Percentiles rank a stretch among this genome's conserved stretches.
Evolutionary conservation across 2,329 filamentous ascomycete species (phyloP).

Genomic region (Zasmidium angulare): DNA sequence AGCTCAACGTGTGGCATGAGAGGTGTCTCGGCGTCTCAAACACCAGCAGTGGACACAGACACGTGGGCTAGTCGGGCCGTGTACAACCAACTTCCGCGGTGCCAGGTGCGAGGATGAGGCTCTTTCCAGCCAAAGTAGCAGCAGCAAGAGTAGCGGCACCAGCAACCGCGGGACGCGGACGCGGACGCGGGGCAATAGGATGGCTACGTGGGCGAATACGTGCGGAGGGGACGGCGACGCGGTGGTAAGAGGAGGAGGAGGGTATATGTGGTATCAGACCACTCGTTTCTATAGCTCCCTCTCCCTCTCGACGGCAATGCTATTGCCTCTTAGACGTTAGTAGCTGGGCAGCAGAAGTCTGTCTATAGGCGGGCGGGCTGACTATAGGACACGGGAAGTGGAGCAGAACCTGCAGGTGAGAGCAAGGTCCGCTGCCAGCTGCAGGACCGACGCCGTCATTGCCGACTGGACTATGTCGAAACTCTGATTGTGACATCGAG

Average conservation of each 20-base stretch:
- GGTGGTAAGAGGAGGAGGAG: too few species aligned
- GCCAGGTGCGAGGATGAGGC: too few species aligned
- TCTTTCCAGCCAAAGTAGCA: neutral
- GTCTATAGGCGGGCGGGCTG: too few species aligned
- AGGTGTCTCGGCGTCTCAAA: neutral
- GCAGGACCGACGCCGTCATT: neutral
- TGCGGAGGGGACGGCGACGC: too few species aligned
- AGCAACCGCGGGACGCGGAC: neutral
- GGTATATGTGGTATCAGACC: neutral
- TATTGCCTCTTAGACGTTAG: neutral
- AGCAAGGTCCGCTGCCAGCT: too few species aligned
- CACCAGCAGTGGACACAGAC: neutral
- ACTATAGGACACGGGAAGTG: too few species aligned
- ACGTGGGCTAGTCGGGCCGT: neutral
- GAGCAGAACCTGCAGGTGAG: too few species aligned
- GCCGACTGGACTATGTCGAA: too few species aligned
- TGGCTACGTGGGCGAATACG: neutral
- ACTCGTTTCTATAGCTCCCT: neutral
- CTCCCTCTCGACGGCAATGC: neutral
- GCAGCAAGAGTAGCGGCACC: neutral
- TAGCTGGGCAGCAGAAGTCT: neutral
- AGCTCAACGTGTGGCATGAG: neutral
- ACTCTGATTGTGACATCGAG: too few species aligned
- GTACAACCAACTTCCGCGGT: neutral
- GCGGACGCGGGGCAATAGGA: neutral